These are phyloP conservation scores for Myochromella boudieri DNA, from an alignment of 768 basidiomycete species.

Conservation along the genomic window DNA sequence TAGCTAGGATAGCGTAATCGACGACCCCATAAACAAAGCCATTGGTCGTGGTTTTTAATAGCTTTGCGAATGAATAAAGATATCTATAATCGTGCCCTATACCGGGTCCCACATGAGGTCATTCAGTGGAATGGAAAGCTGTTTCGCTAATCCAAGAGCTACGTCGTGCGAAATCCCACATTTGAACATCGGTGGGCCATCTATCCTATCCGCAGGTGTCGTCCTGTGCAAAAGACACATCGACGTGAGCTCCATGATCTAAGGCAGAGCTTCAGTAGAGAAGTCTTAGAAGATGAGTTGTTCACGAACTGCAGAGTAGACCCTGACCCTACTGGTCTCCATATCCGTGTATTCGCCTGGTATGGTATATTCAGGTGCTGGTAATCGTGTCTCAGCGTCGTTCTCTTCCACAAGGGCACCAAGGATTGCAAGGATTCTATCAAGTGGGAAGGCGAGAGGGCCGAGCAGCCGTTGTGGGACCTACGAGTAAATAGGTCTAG, in stretches of 20 bases:
- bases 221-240: constrained; percentile 69
- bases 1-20: too few species aligned
- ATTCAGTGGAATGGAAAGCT: constrained; percentile 57
- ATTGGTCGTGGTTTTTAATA: too few species aligned
- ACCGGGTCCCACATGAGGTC: constrained; percentile 71
- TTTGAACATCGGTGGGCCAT: constrained; percentile 72
- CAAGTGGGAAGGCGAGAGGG: constrained; percentile 75
- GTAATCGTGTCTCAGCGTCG: constrained; percentile 47
- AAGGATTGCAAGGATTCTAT: constrained; percentile 77
- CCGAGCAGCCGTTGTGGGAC: constrained; percentile 78
- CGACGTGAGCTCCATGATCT: constrained; percentile 69
- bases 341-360: constrained; percentile 76
- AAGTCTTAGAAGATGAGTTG: background rate
- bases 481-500: constrained; percentile 30
- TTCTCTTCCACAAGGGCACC: constrained; percentile 78
- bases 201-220: constrained; percentile 58
- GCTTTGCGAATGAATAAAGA: too few species aligned
- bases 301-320: constrained; percentile 56
- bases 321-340: constrained; percentile 62
- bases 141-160: constrained; percentile 53
- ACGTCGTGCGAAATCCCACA: constrained; percentile 66
- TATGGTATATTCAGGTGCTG: constrained; percentile 45
- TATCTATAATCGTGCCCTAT: too few species aligned
- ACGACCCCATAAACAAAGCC: too few species aligned
- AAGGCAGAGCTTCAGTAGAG: constrained; percentile 2